Evolutionary conservation across 1,284 basidiomycete species (phyloP).

Genomic region (Sporisorium graminicola): DNA sequence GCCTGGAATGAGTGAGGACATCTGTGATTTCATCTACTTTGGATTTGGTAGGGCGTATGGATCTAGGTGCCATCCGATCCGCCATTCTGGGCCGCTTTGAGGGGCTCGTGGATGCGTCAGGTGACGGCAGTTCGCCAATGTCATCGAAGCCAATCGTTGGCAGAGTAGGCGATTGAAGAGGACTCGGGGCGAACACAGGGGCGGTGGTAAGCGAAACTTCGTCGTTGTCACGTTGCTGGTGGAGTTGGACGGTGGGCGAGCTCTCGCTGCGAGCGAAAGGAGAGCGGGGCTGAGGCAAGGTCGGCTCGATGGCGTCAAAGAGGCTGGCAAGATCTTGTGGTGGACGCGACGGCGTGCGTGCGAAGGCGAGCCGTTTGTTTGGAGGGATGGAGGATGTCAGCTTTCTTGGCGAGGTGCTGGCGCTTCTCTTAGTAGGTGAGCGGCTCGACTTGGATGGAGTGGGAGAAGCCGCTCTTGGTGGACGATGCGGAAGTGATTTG

Average conservation of each 20-base stretch:
- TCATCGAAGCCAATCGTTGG: constrained; percentile 4
- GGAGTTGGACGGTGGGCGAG: constrained; percentile 21
- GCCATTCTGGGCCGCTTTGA: constrained; percentile 41
- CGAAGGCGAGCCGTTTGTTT: constrained; percentile 28
- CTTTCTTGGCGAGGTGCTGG: constrained; percentile 41
- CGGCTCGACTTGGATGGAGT: constrained; percentile 19
- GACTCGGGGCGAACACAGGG: constrained; percentile 15
- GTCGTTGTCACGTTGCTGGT: constrained; percentile 6
- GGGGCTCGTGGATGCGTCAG: constrained; percentile 29
- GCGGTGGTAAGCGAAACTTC: background rate
- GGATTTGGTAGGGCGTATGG: constrained; percentile 18
- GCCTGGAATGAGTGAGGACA: constrained; percentile 13
- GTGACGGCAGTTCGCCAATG: constrained; percentile 8
- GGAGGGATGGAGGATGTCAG: constrained; percentile 17
- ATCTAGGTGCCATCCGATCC: constrained; percentile 44
- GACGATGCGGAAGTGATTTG: constrained; percentile 31
- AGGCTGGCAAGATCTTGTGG: constrained; percentile 43
- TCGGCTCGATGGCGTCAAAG: constrained; percentile 42
- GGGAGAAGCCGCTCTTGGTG: constrained; percentile 31
- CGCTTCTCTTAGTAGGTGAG: constrained; percentile 26
- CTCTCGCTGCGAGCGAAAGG: constrained; percentile 47
- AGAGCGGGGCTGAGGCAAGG: constrained; percentile 20
- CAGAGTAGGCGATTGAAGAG: constrained; percentile 25
- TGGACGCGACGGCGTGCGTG: constrained; percentile 39
- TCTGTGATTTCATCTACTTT: constrained; percentile 21